phyloP scores from a whole-genome alignment of 257 asterid species.

The Henckelia pumila region DNA sequence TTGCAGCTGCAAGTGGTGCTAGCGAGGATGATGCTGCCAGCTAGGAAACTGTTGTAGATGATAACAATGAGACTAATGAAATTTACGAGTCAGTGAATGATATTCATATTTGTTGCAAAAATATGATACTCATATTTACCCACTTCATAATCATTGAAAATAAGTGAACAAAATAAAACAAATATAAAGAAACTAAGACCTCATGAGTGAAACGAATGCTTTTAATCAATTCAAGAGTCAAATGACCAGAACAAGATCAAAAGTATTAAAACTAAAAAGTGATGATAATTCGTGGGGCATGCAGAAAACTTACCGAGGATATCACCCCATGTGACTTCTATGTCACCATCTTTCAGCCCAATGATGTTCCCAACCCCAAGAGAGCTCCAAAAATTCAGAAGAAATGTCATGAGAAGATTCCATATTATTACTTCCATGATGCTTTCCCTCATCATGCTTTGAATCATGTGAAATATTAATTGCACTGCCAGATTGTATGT shows the following conservation, averaged over 20 bases:
- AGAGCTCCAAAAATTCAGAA: conserved; percentile 63
- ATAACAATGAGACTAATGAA: conserved; percentile 49
- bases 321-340: conserved; percentile 99
- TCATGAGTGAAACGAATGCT: not conserved
- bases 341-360: conserved; percentile 82
- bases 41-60: conserved; percentile 99
- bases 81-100: not conserved
- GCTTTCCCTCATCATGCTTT: conserved; percentile 31
- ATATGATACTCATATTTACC: not conserved
- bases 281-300: not conserved
- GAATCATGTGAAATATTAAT: conserved; percentile 36
- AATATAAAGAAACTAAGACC: not conserved
- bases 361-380: conserved; percentile 99
- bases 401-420: conserved; percentile 41
- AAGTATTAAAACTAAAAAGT: conserved; percentile 3
- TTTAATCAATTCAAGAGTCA: not conserved
- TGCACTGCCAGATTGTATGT: conserved; percentile 82
- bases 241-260: not conserved
- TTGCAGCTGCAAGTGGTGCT: conserved; percentile 78
- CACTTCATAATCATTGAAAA: not conserved
- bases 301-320: conserved; percentile 57
- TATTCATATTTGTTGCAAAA: not conserved
- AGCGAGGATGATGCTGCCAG: conserved; percentile 91
- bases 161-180: not conserved
- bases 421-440: conserved; percentile 28